Evolutionary conservation across 1,284 basidiomycete genomes (phyloP), one percentile per base, ranked within the genome.

Genomic region (Cryptococcus sp.): DNA sequence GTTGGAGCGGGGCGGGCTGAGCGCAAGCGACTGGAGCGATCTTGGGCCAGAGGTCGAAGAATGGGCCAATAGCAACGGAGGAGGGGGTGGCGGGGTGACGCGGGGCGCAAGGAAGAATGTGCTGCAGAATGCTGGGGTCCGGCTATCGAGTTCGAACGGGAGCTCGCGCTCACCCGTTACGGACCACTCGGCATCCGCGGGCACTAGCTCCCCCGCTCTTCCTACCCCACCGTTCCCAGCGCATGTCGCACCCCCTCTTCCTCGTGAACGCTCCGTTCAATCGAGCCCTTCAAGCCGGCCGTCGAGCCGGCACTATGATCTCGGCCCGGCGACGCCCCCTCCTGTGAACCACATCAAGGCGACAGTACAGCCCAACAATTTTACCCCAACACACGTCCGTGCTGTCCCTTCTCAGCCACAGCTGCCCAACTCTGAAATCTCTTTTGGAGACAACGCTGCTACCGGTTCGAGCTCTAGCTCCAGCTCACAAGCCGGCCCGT

Each of bases 21-120:
- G 54, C 45, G 55, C 63, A 23, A 66, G 64, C 21, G 66, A 68
- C 18, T 69, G 65, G 64, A 66, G 67, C 35, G 69, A 70, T 47
- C 45, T 61, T 16, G 63, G 55, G 3, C 48, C 54, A 1, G 65
- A 68, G 24, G 58, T 53, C 40, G 59, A 65, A 39, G 46, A 61
- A 35, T 57, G 58, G 57, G 39, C 42, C 21, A 52, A 46, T 9
- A 9, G 9, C 50, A 57, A n/a, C 24, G 51, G 33, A n/a, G 60
- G 33, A n/a, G 60, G 46, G 13, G 38, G 15, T 18, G 52, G 52
- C 9, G 55, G 56, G 21, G 18, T 56, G 4, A 39, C 43, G 18
- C 53, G 54, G 20, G 53, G 38, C 13, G 50, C 54, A 5, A 56
- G 55, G 33, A 42, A 39, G 16, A 40, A 35, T 43, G 20, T 54